Base-by-base conservation (phyloP, 345 rosid genomes). In the Alliaria petiolata region DNA sequence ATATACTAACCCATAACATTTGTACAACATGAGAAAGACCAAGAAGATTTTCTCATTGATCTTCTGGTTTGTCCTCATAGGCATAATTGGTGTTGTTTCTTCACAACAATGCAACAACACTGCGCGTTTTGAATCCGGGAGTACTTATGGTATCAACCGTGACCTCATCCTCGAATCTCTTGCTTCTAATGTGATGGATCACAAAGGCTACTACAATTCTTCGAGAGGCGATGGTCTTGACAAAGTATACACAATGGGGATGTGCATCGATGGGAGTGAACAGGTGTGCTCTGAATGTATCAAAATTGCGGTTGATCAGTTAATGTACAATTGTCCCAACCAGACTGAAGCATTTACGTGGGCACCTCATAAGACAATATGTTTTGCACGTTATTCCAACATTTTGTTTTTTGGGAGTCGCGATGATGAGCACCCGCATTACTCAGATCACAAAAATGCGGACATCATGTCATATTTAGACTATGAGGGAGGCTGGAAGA, bases 341-440 rank as follows among this genome's bases (percentile, higher is more conserved):
- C 61, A 78, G 0, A 71, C 5, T 8, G 80, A 68, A 36, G 76
- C 71, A 1, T 30, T 19, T 16, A 38, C 46, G 22, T 76, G 78
- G 80, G 0, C 39, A 8, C 2, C 33, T 19, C 50, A 53, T 8
- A 39, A 28, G 0, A 3, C 70, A 0, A 55, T 12, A 0, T 82
- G 85, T 55, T 38, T 73, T 33, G 67, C 78, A 7, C 74, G 70
- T 4, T 79, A 65, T 4, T 54, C 83, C 2, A 60, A 69, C 42
- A 14, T 3, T 20, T 22, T 63, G 0, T 39, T 82, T 35, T 36
- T 34, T 10, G 70, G 69, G 0, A 4, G 0, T 4, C 7, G 8
- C 8, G 67, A 22, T 5, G 4, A 1, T n/a, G n/a, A n/a, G 16
- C 17, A 14, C 9, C 83, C 79, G 1, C 4, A 0, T 10, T 9